Evolutionary conservation across 2,329 filamentous ascomycete genomes (phyloP).

Genomic region (Fusarium setosum): DNA sequence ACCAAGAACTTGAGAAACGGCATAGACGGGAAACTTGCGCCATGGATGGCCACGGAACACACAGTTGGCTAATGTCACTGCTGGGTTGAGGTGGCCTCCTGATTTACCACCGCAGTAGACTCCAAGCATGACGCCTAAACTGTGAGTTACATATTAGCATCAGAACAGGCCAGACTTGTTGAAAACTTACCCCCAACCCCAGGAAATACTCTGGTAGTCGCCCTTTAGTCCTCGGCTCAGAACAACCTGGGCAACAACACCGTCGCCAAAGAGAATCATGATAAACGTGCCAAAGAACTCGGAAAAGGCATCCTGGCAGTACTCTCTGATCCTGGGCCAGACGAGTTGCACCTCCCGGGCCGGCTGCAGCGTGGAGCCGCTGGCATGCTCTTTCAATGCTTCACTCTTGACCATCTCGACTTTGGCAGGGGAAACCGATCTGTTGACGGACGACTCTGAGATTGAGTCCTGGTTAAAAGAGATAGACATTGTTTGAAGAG

Average conservation of each 20-base stretch:
- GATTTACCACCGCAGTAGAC: conserved; percentile 74
- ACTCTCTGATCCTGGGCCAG: conserved; percentile 66
- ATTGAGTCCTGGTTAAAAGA: conserved; percentile 45
- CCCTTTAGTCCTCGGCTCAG: conserved; percentile 64
- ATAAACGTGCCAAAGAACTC: conserved; percentile 78
- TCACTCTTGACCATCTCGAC: conserved; percentile 46
- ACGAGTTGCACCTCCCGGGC: conserved; percentile 42
- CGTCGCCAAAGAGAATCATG: conserved; percentile 76
- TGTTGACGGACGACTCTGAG: conserved; percentile 49
- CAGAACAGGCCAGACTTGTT: not conserved
- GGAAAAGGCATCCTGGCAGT: conserved; percentile 68
- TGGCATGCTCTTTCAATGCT: conserved; percentile 37
- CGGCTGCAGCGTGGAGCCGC: conserved; percentile 26
- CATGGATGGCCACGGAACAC: conserved; percentile 76
- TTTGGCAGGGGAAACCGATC: conserved; percentile 44
- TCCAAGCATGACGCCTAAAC: conserved; percentile 75
- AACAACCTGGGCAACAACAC: conserved; percentile 76
- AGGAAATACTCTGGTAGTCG: conserved; percentile 61
- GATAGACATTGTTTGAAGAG: conserved; percentile 44
- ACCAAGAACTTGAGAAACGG: conserved; percentile 73
- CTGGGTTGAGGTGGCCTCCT: conserved; percentile 76
- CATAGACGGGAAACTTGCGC: conserved; percentile 76
- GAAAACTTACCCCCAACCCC: conserved; percentile 60
- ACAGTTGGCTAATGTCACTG: conserved; percentile 77
- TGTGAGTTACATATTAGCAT: conserved; percentile 36